Conservation (phyloP, 169 alveolate genomes). For the Eimeria praecox region DNA sequence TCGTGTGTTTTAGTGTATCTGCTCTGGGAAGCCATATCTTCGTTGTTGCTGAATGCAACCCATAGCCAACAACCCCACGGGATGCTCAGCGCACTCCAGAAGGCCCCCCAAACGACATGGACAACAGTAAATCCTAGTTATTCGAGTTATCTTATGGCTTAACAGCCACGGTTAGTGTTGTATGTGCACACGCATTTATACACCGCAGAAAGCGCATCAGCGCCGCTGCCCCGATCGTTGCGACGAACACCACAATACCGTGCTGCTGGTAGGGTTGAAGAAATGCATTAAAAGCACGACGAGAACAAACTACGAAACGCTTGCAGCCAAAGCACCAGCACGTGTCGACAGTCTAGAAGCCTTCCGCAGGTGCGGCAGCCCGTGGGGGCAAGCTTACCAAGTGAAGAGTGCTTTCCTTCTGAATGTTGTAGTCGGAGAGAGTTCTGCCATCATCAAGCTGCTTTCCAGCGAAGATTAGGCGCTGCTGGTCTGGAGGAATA, state of each 20-base stretch:
- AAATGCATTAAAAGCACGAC: neutral
- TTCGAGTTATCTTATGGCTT: too few species aligned
- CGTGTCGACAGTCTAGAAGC: neutral
- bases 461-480: slow-evolving; percentile 99
- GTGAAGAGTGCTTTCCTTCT: slow-evolving; percentile 93
- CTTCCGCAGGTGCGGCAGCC: neutral
- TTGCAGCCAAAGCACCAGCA: neutral
- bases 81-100: neutral
- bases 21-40: too few species aligned
- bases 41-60: neutral
- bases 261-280: neutral
- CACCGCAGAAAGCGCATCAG: neutral
- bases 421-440: slow-evolving; percentile 99
- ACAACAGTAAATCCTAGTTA: neutral
- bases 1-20: too few species aligned
- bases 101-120: neutral
- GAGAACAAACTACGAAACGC: neutral
- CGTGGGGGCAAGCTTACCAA: slow-evolving; percentile 81
- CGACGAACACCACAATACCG: neutral
- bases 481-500: slow-evolving; percentile 99
- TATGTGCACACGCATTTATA: neutral
- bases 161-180: neutral
- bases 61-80: neutral
- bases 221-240: neutral
- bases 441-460: slow-evolving; percentile 99